phyloP scores from a whole-genome alignment of 305 asterid species.

The Solanum hybrid region DNA sequence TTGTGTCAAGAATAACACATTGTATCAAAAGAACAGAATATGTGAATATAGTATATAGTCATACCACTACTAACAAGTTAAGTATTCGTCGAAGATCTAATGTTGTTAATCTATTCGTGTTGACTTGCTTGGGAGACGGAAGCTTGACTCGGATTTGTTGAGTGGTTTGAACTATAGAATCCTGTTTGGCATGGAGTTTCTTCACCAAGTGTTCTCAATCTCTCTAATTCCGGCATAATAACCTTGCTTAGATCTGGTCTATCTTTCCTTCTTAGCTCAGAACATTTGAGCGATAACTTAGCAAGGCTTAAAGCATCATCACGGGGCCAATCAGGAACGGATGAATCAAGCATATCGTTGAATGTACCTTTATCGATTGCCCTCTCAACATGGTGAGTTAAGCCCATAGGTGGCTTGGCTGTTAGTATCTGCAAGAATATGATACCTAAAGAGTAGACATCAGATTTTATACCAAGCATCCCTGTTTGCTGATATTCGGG shows the following conservation, averaged over 20 bases:
- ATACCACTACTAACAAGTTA: neutral
- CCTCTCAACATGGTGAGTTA: conserved; percentile 31
- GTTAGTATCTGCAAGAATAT: conserved; percentile 36
- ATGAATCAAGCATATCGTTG: conserved; percentile 25
- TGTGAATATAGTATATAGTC: neutral
- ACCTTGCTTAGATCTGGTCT: conserved; percentile 38
- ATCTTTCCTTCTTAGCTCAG: conserved; percentile 36
- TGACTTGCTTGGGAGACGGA: conserved; percentile 25
- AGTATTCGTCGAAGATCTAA: neutral
- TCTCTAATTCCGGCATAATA: conserved; percentile 28
- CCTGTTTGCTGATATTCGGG: conserved; percentile 50
- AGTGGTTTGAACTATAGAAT: neutral
- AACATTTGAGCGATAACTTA: conserved; percentile 22
- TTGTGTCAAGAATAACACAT: neutral
- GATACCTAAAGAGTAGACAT: conserved; percentile 37
- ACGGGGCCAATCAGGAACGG: conserved; percentile 31
- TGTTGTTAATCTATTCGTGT: neutral
- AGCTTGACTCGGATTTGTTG: conserved; percentile 13
- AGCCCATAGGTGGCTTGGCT: conserved; percentile 37
- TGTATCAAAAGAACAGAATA: neutral
- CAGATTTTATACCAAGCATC: conserved; percentile 43
- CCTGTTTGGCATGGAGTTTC: conserved; percentile 4
- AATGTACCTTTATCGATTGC: conserved; percentile 30
- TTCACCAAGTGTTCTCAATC: conserved; percentile 21
- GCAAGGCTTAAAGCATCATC: conserved; percentile 32